A percentile compares a stretch with the other conserved stretches of the same genome.
These are phyloP conservation scores for Tetracladium setigerum DNA, from an alignment of 495 filamentous ascomycete genomes.

Conservation along the genomic window DNA sequence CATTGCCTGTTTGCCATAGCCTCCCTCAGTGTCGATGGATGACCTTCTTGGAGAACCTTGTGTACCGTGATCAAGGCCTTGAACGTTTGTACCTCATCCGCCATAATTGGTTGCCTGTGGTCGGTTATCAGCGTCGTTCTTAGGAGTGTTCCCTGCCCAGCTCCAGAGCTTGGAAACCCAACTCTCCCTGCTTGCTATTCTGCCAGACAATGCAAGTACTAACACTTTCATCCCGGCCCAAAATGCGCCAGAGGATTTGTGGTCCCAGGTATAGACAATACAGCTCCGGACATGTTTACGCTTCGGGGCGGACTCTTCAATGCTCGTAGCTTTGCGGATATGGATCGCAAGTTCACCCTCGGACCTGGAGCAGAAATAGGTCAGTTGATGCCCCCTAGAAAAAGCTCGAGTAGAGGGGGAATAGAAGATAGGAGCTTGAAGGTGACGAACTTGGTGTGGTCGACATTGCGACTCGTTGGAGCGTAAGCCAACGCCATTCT, in stretches of 20 bases:
- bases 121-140: conserved; percentile 1
- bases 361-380: conserved; percentile 47
- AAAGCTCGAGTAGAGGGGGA: background rate
- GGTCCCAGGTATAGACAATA: conserved; percentile 99
- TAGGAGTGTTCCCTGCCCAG: background rate
- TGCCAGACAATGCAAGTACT: conserved; percentile 21
- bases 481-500: conserved; percentile 17
- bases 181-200: background rate
- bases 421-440: background rate
- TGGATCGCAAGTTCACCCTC: conserved; percentile 92
- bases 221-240: conserved; percentile 99
- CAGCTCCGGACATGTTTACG: conserved; percentile 97
- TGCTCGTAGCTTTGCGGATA: conserved; percentile 93
- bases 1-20: conserved; percentile 83
- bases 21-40: conserved; percentile 78
- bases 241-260: conserved; percentile 93
- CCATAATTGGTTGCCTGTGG: conserved; percentile 80
- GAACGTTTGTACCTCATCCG: conserved; percentile 92
- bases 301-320: conserved; percentile 93
- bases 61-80: conserved; percentile 89
- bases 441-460: conserved; percentile 21
- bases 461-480: conserved; percentile 17
- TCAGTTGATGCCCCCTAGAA: background rate
- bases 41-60: conserved; percentile 94
- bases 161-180: background rate